phyloP scores from a whole-genome alignment of 768 basidiomycete species.

The Psilocybe cubensis region DNA sequence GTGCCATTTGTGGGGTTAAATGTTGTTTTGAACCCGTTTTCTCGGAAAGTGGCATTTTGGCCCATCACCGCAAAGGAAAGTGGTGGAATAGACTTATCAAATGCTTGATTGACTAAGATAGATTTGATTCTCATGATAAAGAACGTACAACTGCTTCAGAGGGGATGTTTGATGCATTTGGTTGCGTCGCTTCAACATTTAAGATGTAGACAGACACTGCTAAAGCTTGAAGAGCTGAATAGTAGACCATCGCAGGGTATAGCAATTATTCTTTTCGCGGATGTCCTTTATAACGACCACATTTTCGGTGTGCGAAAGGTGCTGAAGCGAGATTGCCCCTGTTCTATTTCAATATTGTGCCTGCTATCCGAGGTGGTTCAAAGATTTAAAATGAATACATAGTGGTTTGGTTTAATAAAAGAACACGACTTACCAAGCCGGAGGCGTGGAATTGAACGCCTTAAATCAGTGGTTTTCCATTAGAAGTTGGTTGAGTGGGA shows the following conservation, averaged over 20 bases:
- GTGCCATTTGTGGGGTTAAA: conserved; percentile 61
- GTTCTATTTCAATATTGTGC: too few species aligned
- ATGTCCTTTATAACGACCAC: too few species aligned
- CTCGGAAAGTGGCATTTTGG: conserved; percentile 40
- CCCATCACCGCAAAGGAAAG: conserved; percentile 55
- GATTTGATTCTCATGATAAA: background rate
- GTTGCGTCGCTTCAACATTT: background rate
- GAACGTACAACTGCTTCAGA: conserved; percentile 2
- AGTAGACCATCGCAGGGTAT: background rate
- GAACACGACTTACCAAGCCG: too few species aligned
- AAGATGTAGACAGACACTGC: background rate
- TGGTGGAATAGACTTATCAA: conserved; percentile 27
- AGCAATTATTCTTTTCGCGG: too few species aligned
- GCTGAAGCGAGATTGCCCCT: too few species aligned
- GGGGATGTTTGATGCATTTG: background rate
- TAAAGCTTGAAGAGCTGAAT: background rate
- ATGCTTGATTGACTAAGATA: background rate
- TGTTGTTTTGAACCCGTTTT: conserved; percentile 38
- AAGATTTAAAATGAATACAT: too few species aligned
- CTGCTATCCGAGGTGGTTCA: too few species aligned
- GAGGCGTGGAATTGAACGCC: too few species aligned
- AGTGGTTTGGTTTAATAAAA: too few species aligned
- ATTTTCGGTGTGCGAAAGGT: too few species aligned
- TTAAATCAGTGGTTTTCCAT: too few species aligned
- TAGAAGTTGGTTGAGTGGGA: too few species aligned